A percentile compares a stretch with the other conserved stretches of the same genome.
These are phyloP conservation scores for Acanthamoeba royreba DNA, from an alignment of 208 protist genomes.

Conservation along the genomic window DNA sequence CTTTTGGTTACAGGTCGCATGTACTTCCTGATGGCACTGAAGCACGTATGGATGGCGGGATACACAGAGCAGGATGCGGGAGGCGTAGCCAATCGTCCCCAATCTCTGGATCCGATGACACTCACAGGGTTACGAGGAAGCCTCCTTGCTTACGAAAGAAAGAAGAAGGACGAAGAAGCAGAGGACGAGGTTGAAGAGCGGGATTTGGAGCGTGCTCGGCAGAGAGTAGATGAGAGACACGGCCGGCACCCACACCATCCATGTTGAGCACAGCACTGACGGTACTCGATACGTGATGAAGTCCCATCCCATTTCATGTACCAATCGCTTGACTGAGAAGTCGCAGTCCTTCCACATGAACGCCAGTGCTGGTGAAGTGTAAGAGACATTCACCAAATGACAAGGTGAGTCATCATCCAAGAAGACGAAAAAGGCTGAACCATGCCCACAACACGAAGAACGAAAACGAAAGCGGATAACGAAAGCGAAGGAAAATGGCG, in stretches of 20 bases:
- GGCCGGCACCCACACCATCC: slow-evolving; percentile 24
- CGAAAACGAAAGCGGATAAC: too few species aligned
- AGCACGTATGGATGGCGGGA: too few species aligned
- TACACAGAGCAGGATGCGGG: too few species aligned
- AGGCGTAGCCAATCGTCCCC: too few species aligned
- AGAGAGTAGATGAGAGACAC: slow-evolving; percentile 23
- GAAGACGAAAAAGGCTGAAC: too few species aligned
- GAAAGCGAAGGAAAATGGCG: too few species aligned
- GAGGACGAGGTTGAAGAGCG: slow-evolving; percentile 24
- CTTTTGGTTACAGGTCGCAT: too few species aligned
- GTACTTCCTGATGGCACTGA: too few species aligned
- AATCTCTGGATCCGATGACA: too few species aligned
- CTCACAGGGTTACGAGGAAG: neutral
- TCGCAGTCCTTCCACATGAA: slow-evolving; percentile 44
- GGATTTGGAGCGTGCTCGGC: slow-evolving; percentile 13
- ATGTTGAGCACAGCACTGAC: slow-evolving; percentile 9
- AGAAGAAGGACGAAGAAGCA: slow-evolving; percentile 33
- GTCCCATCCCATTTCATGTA: neutral
- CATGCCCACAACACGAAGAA: too few species aligned
- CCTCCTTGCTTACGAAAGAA: neutral
- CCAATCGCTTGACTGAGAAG: neutral
- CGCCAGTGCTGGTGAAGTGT: neutral
- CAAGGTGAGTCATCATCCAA: neutral
- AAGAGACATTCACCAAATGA: neutral
- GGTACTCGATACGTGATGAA: slow-evolving; percentile 6